Conservation (phyloP, 768 basidiomycete genomes). For the Leccinum ochraceum region DNA sequence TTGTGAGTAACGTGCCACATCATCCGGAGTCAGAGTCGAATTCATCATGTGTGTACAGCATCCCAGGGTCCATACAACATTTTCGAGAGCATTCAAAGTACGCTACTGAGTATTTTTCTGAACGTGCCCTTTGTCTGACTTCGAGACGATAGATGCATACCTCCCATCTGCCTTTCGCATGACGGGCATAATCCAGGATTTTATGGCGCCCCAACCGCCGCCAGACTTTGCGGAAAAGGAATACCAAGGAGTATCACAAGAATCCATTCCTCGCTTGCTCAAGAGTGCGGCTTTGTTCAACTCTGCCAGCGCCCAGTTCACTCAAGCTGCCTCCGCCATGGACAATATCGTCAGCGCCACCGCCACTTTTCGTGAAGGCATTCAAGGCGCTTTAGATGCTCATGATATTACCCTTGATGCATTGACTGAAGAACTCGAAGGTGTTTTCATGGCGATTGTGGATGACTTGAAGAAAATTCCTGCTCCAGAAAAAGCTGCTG, state of each 20-base stretch:
- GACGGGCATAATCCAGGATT: not conserved
- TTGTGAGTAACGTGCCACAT: not conserved
- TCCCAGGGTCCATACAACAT: not conserved
- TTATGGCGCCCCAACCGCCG: not conserved
- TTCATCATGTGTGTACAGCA: not conserved
- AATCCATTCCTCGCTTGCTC: constrained; percentile 11
- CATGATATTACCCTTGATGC: constrained; percentile 6
- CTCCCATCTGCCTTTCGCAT: not conserved
- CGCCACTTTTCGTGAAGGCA: constrained; percentile 11
- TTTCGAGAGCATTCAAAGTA: constrained; percentile 5
- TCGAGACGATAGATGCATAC: not conserved
- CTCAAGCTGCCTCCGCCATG: constrained; percentile 6
- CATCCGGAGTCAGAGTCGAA: not conserved
- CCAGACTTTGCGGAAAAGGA: constrained; percentile 17
- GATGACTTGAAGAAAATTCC: constrained; percentile 5
- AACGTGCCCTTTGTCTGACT: not conserved
- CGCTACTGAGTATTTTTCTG: not conserved
- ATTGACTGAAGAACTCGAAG: constrained; percentile 10
- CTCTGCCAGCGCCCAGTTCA: constrained; percentile 3
- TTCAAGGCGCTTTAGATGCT: constrained; percentile 9
- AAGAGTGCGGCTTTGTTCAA: not conserved
- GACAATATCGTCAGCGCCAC: constrained; percentile 14
- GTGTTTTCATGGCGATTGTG: constrained; percentile 4
- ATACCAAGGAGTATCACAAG: constrained; percentile 2
- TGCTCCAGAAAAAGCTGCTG: not conserved